Conservation (phyloP, 305 asterid genomes). For the Rubia balearica region DNA sequence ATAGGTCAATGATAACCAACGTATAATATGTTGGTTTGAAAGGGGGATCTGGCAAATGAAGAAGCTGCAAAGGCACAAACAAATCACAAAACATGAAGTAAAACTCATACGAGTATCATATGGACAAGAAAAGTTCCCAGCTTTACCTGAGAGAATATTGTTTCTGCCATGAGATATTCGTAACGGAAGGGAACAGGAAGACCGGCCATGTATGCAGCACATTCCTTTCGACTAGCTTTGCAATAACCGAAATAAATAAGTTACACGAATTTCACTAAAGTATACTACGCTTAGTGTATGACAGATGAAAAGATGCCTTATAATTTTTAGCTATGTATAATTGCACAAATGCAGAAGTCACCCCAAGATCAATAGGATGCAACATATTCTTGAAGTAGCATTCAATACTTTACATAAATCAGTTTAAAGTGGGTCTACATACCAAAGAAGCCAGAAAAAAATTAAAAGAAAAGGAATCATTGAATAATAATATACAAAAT, state of each 20-base stretch:
- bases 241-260: conserved; percentile 57
- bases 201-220: conserved; percentile 96
- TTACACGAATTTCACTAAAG: conserved; percentile 14
- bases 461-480: background rate
- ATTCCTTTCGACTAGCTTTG: conserved; percentile 99
- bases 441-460: background rate
- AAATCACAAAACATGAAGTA: background rate
- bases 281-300: background rate
- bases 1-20: conserved; percentile 90
- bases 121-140: background rate
- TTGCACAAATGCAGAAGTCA: background rate
- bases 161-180: conserved; percentile 99
- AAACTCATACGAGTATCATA: background rate
- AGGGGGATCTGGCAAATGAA: conserved; percentile 88
- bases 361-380: background rate
- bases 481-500: no score
- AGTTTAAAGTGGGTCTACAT: background rate
- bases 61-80: conserved; percentile 55
- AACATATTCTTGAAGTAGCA: background rate
- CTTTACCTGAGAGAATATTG: conserved; percentile 94
- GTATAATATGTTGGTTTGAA: conserved; percentile 93
- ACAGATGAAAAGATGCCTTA: background rate
- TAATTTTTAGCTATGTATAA: background rate
- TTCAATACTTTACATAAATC: background rate
- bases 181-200: conserved; percentile 95